Evolutionary conservation across 2,329 filamentous ascomycete species (phyloP).

Genomic region (Fusarium lateritium): DNA sequence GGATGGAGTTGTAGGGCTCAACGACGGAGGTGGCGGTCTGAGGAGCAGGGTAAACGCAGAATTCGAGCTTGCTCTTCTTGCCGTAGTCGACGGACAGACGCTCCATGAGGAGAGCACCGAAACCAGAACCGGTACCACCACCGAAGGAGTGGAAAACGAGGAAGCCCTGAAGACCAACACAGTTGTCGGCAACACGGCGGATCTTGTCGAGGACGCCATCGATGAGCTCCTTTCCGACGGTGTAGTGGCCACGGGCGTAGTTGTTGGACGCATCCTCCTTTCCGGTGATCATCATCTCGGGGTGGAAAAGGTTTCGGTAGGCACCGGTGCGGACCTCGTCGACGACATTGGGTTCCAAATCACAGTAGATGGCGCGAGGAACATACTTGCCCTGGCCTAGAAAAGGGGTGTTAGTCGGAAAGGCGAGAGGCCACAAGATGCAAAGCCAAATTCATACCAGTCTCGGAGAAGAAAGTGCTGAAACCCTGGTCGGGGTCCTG

Average conservation of each 20-base stretch:
- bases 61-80: slow-evolving; percentile 99
- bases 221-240: slow-evolving; percentile 99
- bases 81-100: slow-evolving; percentile 98
- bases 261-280: slow-evolving; percentile 99
- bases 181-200: slow-evolving; percentile 97
- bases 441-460: slow-evolving; percentile 73
- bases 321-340: slow-evolving; percentile 98
- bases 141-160: slow-evolving; percentile 99
- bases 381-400: slow-evolving; percentile 98
- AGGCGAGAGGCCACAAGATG: background rate
- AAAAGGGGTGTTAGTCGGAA: slow-evolving; percentile 42
- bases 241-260: slow-evolving; percentile 99
- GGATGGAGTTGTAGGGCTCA: slow-evolving; percentile 99
- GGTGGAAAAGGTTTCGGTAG: slow-evolving; percentile 98
- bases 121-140: slow-evolving; percentile 98
- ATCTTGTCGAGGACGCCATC: slow-evolving; percentile 98
- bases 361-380: slow-evolving; percentile 98
- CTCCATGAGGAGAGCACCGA: slow-evolving; percentile 98
- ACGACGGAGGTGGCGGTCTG: slow-evolving; percentile 98
- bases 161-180: slow-evolving; percentile 98
- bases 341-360: slow-evolving; percentile 99
- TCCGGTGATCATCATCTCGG: slow-evolving; percentile 99
- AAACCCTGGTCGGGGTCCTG: slow-evolving; percentile 96
- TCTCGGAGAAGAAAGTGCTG: slow-evolving; percentile 99
- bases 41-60: slow-evolving; percentile 98